Percentiles rank a stretch among this genome's conserved stretches.
Conservation (phyloP, 768 basidiomycete species). For the Russula vinacea region DNA sequence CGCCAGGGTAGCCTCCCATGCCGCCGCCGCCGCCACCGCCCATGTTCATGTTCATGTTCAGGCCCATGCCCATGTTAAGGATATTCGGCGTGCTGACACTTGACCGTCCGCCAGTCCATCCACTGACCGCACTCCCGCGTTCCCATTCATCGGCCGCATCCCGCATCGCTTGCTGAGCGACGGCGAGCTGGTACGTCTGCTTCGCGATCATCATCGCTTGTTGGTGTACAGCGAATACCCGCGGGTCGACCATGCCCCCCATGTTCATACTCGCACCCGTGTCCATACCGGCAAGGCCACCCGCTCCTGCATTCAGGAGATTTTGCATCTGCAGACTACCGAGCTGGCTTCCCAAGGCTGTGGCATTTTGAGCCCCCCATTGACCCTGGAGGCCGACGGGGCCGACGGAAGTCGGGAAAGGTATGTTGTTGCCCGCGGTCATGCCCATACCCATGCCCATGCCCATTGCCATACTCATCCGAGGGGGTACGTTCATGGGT, state of each 20-base stretch:
- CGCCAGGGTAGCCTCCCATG: conserved; percentile 15
- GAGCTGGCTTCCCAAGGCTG: conserved; percentile 32
- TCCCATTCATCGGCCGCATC: conserved; percentile 93
- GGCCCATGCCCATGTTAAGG: conserved; percentile 39
- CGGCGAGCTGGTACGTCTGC: conserved; percentile 86
- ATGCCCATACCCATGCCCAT: conserved; percentile 34
- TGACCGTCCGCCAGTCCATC: conserved; percentile 33
- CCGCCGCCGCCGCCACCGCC: conserved; percentile 19
- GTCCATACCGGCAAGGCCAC: not conserved
- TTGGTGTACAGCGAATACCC: conserved; percentile 65
- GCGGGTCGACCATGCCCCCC: conserved; percentile 27
- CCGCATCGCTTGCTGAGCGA: conserved; percentile 87
- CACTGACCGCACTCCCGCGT: conserved; percentile 54
- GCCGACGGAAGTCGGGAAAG: conserved; percentile 30
- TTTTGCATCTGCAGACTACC: conserved; percentile 45
- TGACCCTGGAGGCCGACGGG: conserved; percentile 38
- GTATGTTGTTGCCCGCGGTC: conserved; percentile 14
- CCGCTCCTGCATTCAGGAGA: conserved; percentile 43
- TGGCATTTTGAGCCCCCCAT: conserved; percentile 10
- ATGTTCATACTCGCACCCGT: conserved; percentile 10
- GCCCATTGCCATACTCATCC: conserved; percentile 40
- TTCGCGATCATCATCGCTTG: conserved; percentile 85
- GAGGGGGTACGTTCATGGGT: conserved; percentile 30
- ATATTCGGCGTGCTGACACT: conserved; percentile 35
- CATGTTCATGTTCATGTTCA: conserved; percentile 32